Evolutionary conservation across 2,329 filamentous ascomycete genomes (phyloP), one percentile per base, ranked within the genome.

Genomic region (Fusarium penzigii): DNA sequence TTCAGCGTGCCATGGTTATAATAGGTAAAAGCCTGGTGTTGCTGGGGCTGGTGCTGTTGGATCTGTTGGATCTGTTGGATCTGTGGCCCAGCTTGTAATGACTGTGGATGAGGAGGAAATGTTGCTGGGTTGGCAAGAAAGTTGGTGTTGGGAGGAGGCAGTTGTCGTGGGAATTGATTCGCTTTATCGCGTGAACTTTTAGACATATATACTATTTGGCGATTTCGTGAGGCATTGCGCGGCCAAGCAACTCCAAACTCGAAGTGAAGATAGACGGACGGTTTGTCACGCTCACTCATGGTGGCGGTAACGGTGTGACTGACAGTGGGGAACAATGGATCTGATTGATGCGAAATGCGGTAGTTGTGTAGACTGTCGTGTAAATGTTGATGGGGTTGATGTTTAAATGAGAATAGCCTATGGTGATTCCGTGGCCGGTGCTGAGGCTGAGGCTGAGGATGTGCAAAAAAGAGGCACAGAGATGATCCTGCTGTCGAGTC

Each of bases 221-320:
- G 77, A 46, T 67, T 73, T 52, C 73, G 76, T 12, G 75, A 70
- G 12, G 72, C 53, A 49, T 76, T 71, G 39, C 72, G 72, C n/a
- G 71, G 70, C 73, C 76, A 80, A 1, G 78, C 79, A 20, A 82
- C 66, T 29, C 79, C 78, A 52, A 81, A 78, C 61, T 80, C 78
- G 52, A 82, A 66, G 49, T 79, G 75, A 10, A 82, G 66, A 52
- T 79, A 81, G 48, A 82, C 68, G 38, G 56, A 55, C 42, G 67
- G 65, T 47, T 65, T 55, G 17, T 62, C 47, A 16, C 61, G 59
- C 29, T 64, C 55, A 25, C 53, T 51, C 67, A 69, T 70, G 42
- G 32, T 56, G 46, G 29, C 44, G 38, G 39, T 29, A 29, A 13
- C 17, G 17, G 25, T 34, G 29, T 40, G 25, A n/a, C 14, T 40